Conservation (phyloP, 495 filamentous ascomycete species). For the Hypoxylon intermedium region DNA sequence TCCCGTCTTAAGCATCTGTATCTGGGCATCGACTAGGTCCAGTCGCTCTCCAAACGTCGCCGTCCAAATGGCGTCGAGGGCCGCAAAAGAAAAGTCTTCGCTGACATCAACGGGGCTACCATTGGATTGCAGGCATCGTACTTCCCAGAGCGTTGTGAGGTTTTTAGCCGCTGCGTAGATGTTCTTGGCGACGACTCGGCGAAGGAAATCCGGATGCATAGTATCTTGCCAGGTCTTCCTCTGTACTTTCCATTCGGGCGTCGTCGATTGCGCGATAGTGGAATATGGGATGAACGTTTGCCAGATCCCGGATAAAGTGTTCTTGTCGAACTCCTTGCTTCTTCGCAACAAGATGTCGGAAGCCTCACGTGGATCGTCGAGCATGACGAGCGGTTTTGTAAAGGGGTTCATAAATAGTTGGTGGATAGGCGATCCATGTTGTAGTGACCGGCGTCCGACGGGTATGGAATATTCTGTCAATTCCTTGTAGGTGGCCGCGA, state of each 20-base stretch:
- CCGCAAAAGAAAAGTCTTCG: constrained; percentile 42
- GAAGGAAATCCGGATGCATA: constrained; percentile 45
- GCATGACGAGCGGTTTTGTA: constrained; percentile 31
- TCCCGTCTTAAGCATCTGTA: constrained; percentile 26
- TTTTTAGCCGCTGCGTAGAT: constrained; percentile 38
- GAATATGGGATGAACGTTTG: constrained; percentile 37
- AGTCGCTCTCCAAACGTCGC: constrained; percentile 40
- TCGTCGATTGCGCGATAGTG: constrained; percentile 37
- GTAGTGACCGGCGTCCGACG: constrained; percentile 9
- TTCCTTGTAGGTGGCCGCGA: constrained; percentile 25
- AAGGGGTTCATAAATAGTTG: constrained; percentile 37
- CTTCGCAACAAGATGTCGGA: constrained; percentile 43
- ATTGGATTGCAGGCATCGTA: constrained; percentile 30
- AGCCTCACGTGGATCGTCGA: constrained; percentile 44
- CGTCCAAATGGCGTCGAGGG: constrained; percentile 49
- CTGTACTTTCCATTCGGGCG: constrained; percentile 40
- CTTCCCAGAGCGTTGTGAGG: constrained; percentile 46
- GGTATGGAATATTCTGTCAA: constrained; percentile 19
- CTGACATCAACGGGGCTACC: constrained; percentile 37
- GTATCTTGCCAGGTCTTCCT: constrained; percentile 45
- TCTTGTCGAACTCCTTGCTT: constrained; percentile 44
- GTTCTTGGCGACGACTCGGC: constrained; percentile 40
- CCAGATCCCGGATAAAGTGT: constrained; percentile 21
- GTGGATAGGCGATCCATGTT: constrained; percentile 38
- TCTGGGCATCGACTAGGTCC: constrained; percentile 30